A percentile compares a stretch with the other conserved stretches of the same genome.
Evolutionary conservation across 805 yeast genomes (phyloP).

Genomic region (Myxozyma mucilagina): DNA sequence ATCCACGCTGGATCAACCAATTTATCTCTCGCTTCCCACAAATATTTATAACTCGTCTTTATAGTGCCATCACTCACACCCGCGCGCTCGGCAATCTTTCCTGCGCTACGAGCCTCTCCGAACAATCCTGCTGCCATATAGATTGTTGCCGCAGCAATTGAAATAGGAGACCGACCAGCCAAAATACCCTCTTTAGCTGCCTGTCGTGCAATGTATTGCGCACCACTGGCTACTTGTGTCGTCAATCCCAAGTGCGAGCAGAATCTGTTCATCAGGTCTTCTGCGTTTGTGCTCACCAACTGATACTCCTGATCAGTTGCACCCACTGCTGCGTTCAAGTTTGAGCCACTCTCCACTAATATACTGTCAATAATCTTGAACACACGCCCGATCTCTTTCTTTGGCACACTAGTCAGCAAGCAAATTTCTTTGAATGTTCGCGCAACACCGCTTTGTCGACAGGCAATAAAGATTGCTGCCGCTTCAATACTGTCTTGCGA

Average conservation of each 20-base stretch:
- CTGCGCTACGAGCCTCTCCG: conserved; percentile 70
- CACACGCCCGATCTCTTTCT: conserved; percentile 80
- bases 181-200: conserved; percentile 90
- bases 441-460: conserved; percentile 90
- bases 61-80: conserved; percentile 98
- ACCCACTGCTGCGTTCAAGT: conserved; percentile 35
- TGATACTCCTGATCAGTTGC: conserved; percentile 47
- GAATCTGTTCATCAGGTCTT: conserved; percentile 91
- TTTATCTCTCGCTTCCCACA: conserved; percentile 70
- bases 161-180: conserved; percentile 95
- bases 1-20: conserved; percentile 79
- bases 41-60: conserved; percentile 81
- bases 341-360: conserved; percentile 34
- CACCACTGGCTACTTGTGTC: conserved; percentile 83
- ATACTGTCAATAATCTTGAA: conserved; percentile 69
- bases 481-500: conserved; percentile 95
- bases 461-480: conserved; percentile 90
- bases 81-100: conserved; percentile 83
- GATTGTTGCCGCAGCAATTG: conserved; percentile 96
- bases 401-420: conserved; percentile 90
- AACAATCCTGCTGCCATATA: conserved; percentile 92
- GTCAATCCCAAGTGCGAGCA: conserved; percentile 91
- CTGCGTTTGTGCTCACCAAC: conserved; percentile 87
- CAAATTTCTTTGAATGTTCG: conserved; percentile 95
- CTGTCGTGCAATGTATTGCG: conserved; percentile 86